These are phyloP conservation scores for Epichloe hybrida DNA, from an alignment of 2,329 filamentous ascomycete species.

Conservation along the genomic window DNA sequence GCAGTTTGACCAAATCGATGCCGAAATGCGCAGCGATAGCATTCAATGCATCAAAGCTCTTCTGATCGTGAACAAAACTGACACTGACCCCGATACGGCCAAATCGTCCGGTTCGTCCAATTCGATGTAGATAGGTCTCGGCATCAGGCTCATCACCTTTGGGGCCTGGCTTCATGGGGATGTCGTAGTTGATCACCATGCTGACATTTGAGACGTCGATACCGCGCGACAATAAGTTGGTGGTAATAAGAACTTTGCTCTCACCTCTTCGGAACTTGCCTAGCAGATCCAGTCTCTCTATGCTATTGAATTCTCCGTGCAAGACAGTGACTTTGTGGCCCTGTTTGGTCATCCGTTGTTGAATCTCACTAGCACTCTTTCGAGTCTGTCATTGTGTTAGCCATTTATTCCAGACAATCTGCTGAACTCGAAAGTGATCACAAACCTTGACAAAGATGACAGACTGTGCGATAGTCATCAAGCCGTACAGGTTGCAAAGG, in stretches of 20 bases:
- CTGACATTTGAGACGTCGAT: slow-evolving; percentile 87
- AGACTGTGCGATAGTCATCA: slow-evolving; percentile 93
- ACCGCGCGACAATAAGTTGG: slow-evolving; percentile 89
- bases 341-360: slow-evolving; percentile 72
- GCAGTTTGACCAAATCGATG: slow-evolving; percentile 68
- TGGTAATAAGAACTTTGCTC: slow-evolving; percentile 94
- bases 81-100: slow-evolving; percentile 93
- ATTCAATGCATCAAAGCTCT: slow-evolving; percentile 66
- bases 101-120: slow-evolving; percentile 91
- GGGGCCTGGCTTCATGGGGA: slow-evolving; percentile 46
- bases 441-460: slow-evolving; percentile 90
- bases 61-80: slow-evolving; percentile 80
- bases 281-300: slow-evolving; percentile 70
- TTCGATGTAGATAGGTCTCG: slow-evolving; percentile 95
- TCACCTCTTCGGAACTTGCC: slow-evolving; percentile 74
- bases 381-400: slow-evolving; percentile 47
- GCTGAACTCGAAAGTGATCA: slow-evolving; percentile 8
- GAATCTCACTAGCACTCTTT: slow-evolving; percentile 72
- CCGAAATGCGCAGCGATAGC: slow-evolving; percentile 70
- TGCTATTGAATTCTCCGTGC: slow-evolving; percentile 76
- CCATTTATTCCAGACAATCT: background rate
- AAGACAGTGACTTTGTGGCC: slow-evolving; percentile 86
- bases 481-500: slow-evolving; percentile 82
- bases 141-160: slow-evolving; percentile 75
- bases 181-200: slow-evolving; percentile 97